These are phyloP conservation scores for Epichloe gansuensis DNA, from an alignment of 2,329 filamentous ascomycete species.

Conservation along the genomic window DNA sequence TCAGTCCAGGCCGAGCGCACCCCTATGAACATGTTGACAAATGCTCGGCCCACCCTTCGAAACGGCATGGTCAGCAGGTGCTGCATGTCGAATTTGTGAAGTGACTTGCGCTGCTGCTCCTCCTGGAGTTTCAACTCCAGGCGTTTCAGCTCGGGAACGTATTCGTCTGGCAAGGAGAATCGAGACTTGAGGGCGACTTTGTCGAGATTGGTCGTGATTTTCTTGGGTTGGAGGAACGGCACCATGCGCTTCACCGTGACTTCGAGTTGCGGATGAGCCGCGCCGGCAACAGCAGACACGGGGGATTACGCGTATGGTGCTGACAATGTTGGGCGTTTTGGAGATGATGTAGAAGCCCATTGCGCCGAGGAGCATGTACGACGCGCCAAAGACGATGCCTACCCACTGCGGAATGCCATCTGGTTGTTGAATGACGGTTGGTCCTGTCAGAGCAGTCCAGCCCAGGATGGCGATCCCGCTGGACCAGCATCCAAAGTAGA, in stretches of 20 bases:
- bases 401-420: slow-evolving; percentile 44
- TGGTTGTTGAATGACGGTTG: slow-evolving; percentile 24
- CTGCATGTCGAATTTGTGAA: slow-evolving; percentile 38
- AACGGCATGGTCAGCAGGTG: slow-evolving; percentile 48
- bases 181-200: slow-evolving; percentile 24
- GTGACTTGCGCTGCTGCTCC: slow-evolving; percentile 24
- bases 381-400: slow-evolving; percentile 40
- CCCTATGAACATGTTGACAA: slow-evolving; percentile 30
- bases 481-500: slow-evolving; percentile 47
- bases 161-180: slow-evolving; percentile 26
- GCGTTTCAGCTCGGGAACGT: slow-evolving; percentile 23
- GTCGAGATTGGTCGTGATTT: slow-evolving; percentile 24
- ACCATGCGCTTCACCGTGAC: slow-evolving; percentile 37
- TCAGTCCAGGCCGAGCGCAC: slow-evolving; percentile 40
- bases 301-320: slow-evolving; percentile 45
- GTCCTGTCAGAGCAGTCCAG: slow-evolving; percentile 25
- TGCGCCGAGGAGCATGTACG: slow-evolving; percentile 46
- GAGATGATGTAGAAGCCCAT: slow-evolving; percentile 49
- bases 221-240: slow-evolving; percentile 34
- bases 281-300: slow-evolving; percentile 10
- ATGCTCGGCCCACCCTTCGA: slow-evolving; percentile 32
- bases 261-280: slow-evolving; percentile 33
- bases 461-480: slow-evolving; percentile 32
- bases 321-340: slow-evolving; percentile 46
- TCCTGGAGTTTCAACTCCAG: slow-evolving; percentile 22